These are phyloP conservation scores for Botrytis paeoniae DNA, from an alignment of 2,329 filamentous ascomycete species.

Conservation along the genomic window DNA sequence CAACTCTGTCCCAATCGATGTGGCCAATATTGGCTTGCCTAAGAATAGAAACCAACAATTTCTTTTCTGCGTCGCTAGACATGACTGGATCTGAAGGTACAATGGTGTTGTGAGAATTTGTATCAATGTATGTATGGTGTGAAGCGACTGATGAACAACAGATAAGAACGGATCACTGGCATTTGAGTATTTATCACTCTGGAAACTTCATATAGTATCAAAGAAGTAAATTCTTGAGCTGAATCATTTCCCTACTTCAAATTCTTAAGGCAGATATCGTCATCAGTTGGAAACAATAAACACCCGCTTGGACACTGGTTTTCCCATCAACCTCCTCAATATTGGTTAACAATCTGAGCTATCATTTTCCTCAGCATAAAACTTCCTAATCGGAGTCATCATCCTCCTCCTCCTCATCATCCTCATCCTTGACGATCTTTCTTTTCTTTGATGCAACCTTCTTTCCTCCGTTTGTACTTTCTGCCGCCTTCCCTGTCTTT, in stretches of 20 bases:
- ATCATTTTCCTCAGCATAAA: background rate
- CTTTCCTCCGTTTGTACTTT: background rate
- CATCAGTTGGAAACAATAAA: background rate
- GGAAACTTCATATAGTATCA: too few species aligned
- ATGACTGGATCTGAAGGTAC: background rate
- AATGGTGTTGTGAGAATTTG: background rate
- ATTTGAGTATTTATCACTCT: background rate
- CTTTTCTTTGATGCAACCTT: background rate
- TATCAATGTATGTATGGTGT: background rate
- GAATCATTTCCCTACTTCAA: background rate
- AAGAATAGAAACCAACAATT: conserved; percentile 5
- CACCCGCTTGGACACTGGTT: background rate
- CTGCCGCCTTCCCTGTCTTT: background rate
- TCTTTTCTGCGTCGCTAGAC: background rate
- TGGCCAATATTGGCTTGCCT: background rate
- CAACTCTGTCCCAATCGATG: conserved; percentile 2
- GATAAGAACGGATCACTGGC: background rate
- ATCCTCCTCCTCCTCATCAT: background rate
- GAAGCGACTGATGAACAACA: background rate
- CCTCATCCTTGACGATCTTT: background rate
- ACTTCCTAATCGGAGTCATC: background rate
- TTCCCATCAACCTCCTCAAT: background rate
- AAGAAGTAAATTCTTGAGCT: background rate
- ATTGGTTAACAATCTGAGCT: background rate
- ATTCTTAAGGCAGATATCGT: background rate